Base-by-base conservation (phyloP, 1,139 yeast species). In the Protomyces gravidus region DNA sequence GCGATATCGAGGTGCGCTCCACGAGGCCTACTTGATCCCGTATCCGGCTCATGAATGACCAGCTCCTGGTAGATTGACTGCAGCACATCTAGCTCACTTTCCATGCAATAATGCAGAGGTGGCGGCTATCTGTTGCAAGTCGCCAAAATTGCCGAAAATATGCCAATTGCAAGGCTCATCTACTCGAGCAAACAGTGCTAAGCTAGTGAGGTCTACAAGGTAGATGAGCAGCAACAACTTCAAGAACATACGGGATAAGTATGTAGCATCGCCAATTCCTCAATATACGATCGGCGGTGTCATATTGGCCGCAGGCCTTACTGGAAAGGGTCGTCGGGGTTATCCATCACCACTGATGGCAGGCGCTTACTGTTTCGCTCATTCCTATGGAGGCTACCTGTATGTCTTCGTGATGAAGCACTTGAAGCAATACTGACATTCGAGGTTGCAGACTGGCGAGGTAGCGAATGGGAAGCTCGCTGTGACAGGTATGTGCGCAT, bases 71-170 rank as follows among this genome's bases (percentile, higher is more conserved):
- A 59, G 26, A 55, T 59, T 17, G 57, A 30, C 17, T 55, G 58
- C 15, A 65, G 33, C 27, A 64, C 67, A 50, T 64, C 69, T 2
- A 71, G 62, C 19, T 69, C 71, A 15, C 67, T 65, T 61, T 73
- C 76, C 21, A 75, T 65, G 21, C 42, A 36, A 15, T 5, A 9
- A 17, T 15, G 36, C 5, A 1, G n/a, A 11, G 32, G 32, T n/a
- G n/a, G n/a, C n/a, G n/a, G n/a, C n/a, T n/a, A n/a, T n/a, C n/a
- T n/a, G n/a, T n/a, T n/a, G n/a, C n/a, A n/a, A n/a, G n/a, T n/a
- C n/a, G n/a, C n/a, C n/a, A n/a, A n/a, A n/a, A n/a, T n/a, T n/a
- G n/a, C n/a, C n/a, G n/a, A n/a, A n/a, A n/a, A n/a, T n/a, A n/a
- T n/a, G n/a, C n/a, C n/a, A n/a, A n/a, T n/a, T n/a, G n/a, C n/a